A percentile compares a stretch with the other conserved stretches of the same genome.
phyloP scores from a whole-genome alignment of 116 monocot species.

The Posidonia oceanica region DNA sequence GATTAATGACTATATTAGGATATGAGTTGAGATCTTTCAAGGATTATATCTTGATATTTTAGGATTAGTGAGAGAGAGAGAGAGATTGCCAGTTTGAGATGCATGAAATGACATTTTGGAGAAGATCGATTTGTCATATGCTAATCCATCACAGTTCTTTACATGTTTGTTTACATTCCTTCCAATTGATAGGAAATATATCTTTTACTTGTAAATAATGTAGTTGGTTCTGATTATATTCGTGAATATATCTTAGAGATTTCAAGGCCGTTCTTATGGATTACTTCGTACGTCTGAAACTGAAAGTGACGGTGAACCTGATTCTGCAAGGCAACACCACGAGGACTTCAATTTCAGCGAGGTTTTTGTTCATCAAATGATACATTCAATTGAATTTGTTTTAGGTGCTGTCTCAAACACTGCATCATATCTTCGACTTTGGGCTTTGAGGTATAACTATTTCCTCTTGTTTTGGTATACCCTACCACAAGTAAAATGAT shows the following conservation, averaged over 20 bases:
- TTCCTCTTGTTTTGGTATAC: not conserved
- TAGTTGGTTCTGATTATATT: not conserved
- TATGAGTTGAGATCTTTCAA: no score
- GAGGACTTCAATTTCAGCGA: conserved; percentile 98
- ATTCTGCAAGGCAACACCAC: conserved; percentile 69
- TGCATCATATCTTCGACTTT: conserved; percentile 97
- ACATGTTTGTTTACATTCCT: not conserved
- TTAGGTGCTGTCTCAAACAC: conserved; percentile 96
- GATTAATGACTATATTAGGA: no score
- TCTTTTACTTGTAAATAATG: not conserved
- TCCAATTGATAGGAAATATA: not conserved
- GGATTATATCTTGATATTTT: no score
- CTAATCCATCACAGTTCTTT: no score
- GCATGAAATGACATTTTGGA: no score
- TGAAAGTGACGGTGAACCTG: conserved; percentile 70
- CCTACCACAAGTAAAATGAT: not conserved
- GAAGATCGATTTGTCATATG: no score
- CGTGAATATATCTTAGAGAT: conserved; percentile 40
- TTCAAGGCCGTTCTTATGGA: conserved; percentile 92
- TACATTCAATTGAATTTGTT: conserved; percentile 98
- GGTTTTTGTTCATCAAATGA: conserved; percentile 99
- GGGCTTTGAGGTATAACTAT: conserved; percentile 77
- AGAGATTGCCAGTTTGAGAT: no score
- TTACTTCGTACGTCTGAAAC: conserved; percentile 69
- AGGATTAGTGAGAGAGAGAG: no score